Evolutionary conservation across 257 asterid species (phyloP).

Genomic region (Nicotiana knightiana): DNA sequence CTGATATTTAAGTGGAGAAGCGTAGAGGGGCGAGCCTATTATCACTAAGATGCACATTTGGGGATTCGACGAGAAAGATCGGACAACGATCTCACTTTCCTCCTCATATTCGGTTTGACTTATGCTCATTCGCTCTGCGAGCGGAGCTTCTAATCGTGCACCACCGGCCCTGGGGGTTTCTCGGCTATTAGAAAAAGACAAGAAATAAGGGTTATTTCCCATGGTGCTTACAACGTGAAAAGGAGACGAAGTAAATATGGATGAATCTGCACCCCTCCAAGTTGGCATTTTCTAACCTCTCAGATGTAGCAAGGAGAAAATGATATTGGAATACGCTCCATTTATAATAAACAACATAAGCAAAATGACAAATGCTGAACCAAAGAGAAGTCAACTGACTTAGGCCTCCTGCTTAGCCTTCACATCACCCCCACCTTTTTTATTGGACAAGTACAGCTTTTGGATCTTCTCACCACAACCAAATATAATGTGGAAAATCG

Average conservation of each 20-base stretch:
- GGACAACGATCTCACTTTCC: no score
- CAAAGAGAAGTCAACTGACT: neutral
- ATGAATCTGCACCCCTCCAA: neutral
- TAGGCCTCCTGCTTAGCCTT: no score
- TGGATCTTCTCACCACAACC: neutral
- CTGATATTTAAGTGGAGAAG: no score
- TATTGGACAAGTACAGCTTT: neutral
- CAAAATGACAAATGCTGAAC: neutral
- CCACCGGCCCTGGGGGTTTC: no score
- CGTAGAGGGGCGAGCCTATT: no score
- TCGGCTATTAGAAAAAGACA: neutral
- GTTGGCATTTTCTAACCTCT: neutral
- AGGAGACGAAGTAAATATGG: neutral
- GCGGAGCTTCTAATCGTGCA: no score
- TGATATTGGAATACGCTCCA: neutral
- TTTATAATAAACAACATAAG: no score
- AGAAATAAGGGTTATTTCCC: neutral
- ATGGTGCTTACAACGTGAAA: neutral
- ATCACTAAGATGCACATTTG: no score
- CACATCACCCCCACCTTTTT: neutral
- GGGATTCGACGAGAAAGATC: no score
- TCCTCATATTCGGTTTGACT: no score
- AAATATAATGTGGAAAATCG: no score
- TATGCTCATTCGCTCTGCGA: no score
- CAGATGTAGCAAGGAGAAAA: neutral